Evolutionary conservation across 2,329 filamentous ascomycete species (phyloP).

Genomic region (Aspergillus brasiliensis): DNA sequence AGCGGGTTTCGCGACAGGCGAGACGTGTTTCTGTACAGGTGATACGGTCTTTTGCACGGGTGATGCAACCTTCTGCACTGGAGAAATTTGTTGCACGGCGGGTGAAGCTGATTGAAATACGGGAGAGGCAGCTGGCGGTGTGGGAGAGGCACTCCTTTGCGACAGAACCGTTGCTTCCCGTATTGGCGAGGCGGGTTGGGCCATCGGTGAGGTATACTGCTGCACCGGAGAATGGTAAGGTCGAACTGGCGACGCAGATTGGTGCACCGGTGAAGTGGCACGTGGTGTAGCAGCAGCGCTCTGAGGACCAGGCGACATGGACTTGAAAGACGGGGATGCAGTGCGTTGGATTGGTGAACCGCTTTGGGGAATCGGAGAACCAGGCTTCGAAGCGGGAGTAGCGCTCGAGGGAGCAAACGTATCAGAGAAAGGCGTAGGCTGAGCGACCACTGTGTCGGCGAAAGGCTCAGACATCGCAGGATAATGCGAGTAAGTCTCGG

Average conservation of each 20-base stretch:
- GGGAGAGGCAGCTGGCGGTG: slow-evolving; percentile 19
- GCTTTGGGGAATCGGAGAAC: slow-evolving; percentile 17
- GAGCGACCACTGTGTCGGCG: slow-evolving; percentile 10
- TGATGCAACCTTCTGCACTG: slow-evolving; percentile 20
- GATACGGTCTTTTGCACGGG: slow-evolving; percentile 20
- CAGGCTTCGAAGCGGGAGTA: slow-evolving; percentile 18
- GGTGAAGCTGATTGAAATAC: slow-evolving; percentile 16
- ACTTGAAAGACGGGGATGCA: slow-evolving; percentile 17
- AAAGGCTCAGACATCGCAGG: slow-evolving; percentile 14
- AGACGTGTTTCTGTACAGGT: slow-evolving; percentile 18
- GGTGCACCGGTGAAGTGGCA: slow-evolving; percentile 12
- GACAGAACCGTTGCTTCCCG: slow-evolving; percentile 14
- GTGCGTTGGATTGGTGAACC: slow-evolving; percentile 11
- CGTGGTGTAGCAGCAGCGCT: slow-evolving; percentile 13
- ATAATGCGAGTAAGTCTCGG: slow-evolving; percentile 18
- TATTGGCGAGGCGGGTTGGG: slow-evolving; percentile 12
- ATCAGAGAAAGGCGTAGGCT: slow-evolving; percentile 12
- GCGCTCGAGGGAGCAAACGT: slow-evolving; percentile 14
- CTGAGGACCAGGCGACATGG: slow-evolving; percentile 15
- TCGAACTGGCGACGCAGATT: slow-evolving; percentile 11
- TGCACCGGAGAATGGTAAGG: slow-evolving; percentile 15
- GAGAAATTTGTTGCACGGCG: slow-evolving; percentile 14
- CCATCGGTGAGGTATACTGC: slow-evolving; percentile 14
- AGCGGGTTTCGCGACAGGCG: slow-evolving; percentile 26
- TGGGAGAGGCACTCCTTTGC: slow-evolving; percentile 15